Percentiles rank a stretch among this genome's conserved stretches.
These are phyloP conservation scores for Serendipita sp. DNA, from an alignment of 768 basidiomycete genomes.

Conservation along the genomic window DNA sequence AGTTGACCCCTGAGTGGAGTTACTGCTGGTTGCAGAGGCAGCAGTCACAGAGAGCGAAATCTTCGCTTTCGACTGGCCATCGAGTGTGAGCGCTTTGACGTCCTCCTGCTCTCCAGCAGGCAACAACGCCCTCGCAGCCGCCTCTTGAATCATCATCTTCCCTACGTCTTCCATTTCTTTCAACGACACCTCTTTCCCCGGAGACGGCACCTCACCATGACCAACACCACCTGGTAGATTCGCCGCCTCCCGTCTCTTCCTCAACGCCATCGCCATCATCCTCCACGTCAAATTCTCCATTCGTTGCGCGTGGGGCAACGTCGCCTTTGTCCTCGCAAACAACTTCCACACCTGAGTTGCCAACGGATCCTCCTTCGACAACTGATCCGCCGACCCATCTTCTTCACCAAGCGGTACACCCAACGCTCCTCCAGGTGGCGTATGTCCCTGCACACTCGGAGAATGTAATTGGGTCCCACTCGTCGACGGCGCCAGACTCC, in stretches of 20 bases:
- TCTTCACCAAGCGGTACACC: constrained; percentile 21
- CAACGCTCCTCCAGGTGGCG: not conserved
- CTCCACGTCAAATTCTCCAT: constrained; percentile 99
- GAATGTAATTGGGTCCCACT: not conserved
- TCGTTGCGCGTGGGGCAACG: constrained; percentile 76
- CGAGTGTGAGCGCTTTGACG: constrained; percentile 2
- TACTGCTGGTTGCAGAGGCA: constrained; percentile 12
- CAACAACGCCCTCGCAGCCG: not conserved
- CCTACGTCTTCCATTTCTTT: constrained; percentile 8
- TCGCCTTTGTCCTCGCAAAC: constrained; percentile 81
- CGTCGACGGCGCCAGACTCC: not conserved
- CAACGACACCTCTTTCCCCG: constrained; percentile 21
- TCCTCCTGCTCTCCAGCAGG: not conserved
- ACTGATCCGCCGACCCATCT: constrained; percentile 38
- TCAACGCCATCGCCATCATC: constrained; percentile 92
- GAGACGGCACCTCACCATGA: too few species aligned
- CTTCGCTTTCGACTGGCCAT: not conserved
- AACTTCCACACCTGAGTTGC: constrained; percentile 97
- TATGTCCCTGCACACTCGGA: not conserved
- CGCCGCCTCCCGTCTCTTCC: constrained; percentile 55
- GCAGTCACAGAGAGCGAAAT: not conserved
- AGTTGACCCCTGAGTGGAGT: too few species aligned
- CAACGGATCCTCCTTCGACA: constrained; percentile 75
- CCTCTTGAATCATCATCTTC: not conserved
- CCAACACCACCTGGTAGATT: too few species aligned